Base-by-base conservation (phyloP, 2,329 filamentous ascomycete species). In the Emmonsiellopsis sp. region DNA sequence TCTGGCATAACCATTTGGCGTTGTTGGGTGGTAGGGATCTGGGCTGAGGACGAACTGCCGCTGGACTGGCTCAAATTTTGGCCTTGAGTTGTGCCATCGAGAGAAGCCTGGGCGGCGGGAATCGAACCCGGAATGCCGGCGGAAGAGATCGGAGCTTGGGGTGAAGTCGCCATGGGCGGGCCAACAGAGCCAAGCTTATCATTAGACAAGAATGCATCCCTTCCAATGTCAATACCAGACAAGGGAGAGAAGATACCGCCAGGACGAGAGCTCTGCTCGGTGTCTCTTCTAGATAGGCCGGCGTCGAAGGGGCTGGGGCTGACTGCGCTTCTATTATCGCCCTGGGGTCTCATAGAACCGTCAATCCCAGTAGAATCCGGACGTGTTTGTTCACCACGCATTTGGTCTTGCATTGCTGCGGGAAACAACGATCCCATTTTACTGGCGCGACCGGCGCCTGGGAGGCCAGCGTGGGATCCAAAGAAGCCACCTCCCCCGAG, bases 1-100 rank as follows among this genome's bases (percentile, higher is more conserved):
- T 98, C 93, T 2, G 93, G 93, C 93, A 98, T 97, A 5, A 98
- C 92, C 91, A 98, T 97, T 44, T 87, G 91, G 13, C 89, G 85
- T 58, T 86, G 82, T 63, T 88, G 85, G 31, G 81, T 74, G 47
- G 81, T 73, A 31, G 84, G 83, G 48, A 89, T 80, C 59, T 90
- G 85, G 48, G 80, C 81, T 5, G 83, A 76, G n/a, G 82, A 78
- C 11, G 82, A 76, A 20, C 80, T 76, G 16, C 51, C 61, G 35
- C 58, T 59, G 15, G 65, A 60, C 45, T 67, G 65, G 31, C 67
- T 68, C 40, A 67, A 63, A 4, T 63, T 68, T 54, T 71, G 70
- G 47, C 63, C 64, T 13, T 66, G 67, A 32, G 62, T 54, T 13
- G 53, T 62, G 44, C 70, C 70, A 37, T 65, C 62, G 7, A 61